phyloP scores from a whole-genome alignment of 2,329 filamentous ascomycete genomes.

The Phoma herbarum region DNA sequence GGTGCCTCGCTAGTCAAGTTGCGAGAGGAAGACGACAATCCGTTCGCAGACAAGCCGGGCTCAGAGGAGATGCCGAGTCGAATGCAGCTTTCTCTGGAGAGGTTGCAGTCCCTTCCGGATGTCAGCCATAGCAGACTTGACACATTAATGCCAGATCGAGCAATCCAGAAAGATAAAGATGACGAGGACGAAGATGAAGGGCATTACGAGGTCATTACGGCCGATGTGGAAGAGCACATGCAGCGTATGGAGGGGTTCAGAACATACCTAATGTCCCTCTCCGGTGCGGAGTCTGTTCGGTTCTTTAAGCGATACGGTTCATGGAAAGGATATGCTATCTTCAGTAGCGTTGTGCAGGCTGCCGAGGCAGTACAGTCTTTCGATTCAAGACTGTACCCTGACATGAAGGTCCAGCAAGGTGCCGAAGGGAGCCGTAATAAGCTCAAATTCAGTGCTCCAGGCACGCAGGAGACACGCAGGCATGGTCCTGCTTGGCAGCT shows the following conservation, averaged over 20 bases:
- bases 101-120: constrained; percentile 39
- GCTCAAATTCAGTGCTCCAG: constrained; percentile 31
- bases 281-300: constrained; percentile 29
- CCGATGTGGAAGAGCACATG: constrained; percentile 26
- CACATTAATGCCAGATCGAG: constrained; percentile 21
- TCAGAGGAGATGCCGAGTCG: background rate
- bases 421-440: constrained; percentile 22
- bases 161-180: constrained; percentile 1
- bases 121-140: constrained; percentile 33
- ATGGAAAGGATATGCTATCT: constrained; percentile 35
- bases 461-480: background rate
- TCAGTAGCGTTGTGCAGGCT: constrained; percentile 25
- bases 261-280: constrained; percentile 30
- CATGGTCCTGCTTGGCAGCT: constrained; percentile 10
- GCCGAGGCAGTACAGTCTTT: constrained; percentile 28
- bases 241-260: constrained; percentile 28
- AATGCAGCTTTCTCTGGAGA: constrained; percentile 33
- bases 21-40: background rate
- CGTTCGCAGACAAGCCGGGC: background rate
- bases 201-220: constrained; percentile 12
- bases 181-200: constrained; percentile 15
- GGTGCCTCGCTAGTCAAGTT: background rate
- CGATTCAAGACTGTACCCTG: constrained; percentile 27
- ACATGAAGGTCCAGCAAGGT: constrained; percentile 26
- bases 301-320: constrained; percentile 34